phyloP scores from a whole-genome alignment of 805 yeast genomes.

The Nakazawaea wickerhamii region DNA sequence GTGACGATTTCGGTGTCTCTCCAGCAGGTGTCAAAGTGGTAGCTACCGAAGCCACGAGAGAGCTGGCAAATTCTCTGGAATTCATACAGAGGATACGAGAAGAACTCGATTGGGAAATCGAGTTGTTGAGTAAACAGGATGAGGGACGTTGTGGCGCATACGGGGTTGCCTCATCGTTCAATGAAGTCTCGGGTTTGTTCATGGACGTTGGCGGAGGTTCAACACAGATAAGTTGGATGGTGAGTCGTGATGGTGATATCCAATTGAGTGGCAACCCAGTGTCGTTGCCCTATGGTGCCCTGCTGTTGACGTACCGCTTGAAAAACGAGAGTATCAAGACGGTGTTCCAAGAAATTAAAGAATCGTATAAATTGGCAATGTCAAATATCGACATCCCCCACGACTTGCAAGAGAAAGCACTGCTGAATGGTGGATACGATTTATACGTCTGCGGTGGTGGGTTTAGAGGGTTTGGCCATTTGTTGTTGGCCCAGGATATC shows the following conservation, averaged over 20 bases:
- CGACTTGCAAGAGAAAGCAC: slow-evolving; percentile 44
- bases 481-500: slow-evolving; percentile 42
- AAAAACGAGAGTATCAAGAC: slow-evolving; percentile 43
- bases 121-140: slow-evolving; percentile 51
- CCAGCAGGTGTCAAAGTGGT: slow-evolving; percentile 55
- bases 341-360: slow-evolving; percentile 48
- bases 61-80: slow-evolving; percentile 58
- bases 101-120: slow-evolving; percentile 65
- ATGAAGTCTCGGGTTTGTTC: slow-evolving; percentile 59
- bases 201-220: slow-evolving; percentile 75
- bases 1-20: slow-evolving; percentile 70
- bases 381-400: slow-evolving; percentile 47
- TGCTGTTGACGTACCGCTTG: slow-evolving; percentile 54
- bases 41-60: slow-evolving; percentile 72
- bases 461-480: slow-evolving; percentile 62
- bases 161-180: slow-evolving; percentile 71
- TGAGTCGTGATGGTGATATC: slow-evolving; percentile 49
- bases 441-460: slow-evolving; percentile 74
- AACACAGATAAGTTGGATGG: slow-evolving; percentile 66
- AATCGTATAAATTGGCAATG: slow-evolving; percentile 45
- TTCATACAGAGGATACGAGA: slow-evolving; percentile 49
- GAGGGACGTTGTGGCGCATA: slow-evolving; percentile 66
- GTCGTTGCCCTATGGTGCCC: slow-evolving; percentile 70
- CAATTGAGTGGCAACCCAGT: slow-evolving; percentile 52
- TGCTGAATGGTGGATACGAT: slow-evolving; percentile 52